Evolutionary conservation across 2,329 filamentous ascomycete species (phyloP), one percentile per base, ranked within the genome.

Genomic region (Penicillium sp.): DNA sequence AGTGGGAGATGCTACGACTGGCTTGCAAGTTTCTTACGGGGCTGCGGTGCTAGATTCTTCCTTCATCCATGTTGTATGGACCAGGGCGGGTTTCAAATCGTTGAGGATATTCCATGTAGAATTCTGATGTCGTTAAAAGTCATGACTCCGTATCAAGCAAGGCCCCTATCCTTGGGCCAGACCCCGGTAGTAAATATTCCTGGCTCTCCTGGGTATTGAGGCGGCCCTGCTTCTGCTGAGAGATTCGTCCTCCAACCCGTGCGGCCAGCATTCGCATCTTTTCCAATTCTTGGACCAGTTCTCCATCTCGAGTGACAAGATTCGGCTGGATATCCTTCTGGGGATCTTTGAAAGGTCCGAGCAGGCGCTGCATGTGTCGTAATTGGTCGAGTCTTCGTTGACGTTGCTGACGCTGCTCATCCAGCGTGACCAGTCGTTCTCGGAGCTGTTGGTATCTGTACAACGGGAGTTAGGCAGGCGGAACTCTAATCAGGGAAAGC

Each of bases 261-360:
- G 80, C 80, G 54, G 81, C 72, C 51, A 83, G 71, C 70, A 81
- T 80, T 57, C 80, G 75, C 74, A 82, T 84, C 69, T 79, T 82
- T 53, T 80, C 79, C 60, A 86, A 61, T 68, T 86, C 84, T 17
- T 77, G 73, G 13, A 76, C 76, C 55, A 87, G 72, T 60, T 83
- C 81, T 12, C 81, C 81, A 67, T 86, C 83, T 55, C 78, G 77
- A 37, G 82, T 83, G 35, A 84, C 79, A 26, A 87, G 73, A 64
- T 86, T 86, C 1, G 84, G 83, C 65, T 86, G 84, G 44, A 86
- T 79, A 55, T 80, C 82, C 42, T 78, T 73, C 62, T 80, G 79
- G 0, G 84, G 82, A 28, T 82, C 74, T 33, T 78, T 71, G 58
- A 85, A 84, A 1, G 84, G 83, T 60, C 80, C 78, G 4, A 86